Evolutionary conservation across 345 rosid species (phyloP), one percentile per base, ranked within the genome.

Genomic region (Salix dunnii): DNA sequence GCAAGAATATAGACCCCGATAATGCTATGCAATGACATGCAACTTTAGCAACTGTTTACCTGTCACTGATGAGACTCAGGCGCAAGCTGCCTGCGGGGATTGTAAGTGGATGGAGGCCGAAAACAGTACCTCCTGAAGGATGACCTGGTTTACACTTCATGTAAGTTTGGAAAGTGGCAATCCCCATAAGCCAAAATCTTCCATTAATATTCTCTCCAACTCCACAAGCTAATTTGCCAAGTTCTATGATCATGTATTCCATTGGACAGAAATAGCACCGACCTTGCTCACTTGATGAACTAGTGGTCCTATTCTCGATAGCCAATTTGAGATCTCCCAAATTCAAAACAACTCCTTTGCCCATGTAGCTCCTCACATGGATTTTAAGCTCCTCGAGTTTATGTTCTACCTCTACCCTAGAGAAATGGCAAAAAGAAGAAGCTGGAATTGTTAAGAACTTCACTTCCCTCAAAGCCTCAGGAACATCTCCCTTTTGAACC

Each of bases 281-380:
- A 78, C 74, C 73, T 88, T 77, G 6, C 74, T 72, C 63, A 77
- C 78, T 81, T 75, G 78, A 68, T 61, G 86, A 67, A 63, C 85
- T 48, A 7, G 5, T 83, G 31, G 84, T 78, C 78, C 91, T 86
- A 40, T 79, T 78, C 77, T 90, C 96, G 21, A 83, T 78, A 8
- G 84, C 86, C 91, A 94, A 91, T 67, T 87, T 85, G 20, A 95
- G 88, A 89, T 95, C 97, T 70, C 97, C 97, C 17, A 94, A 81
- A 72, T 89, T 87, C 64, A 94, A 84, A 65, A 92, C 84, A 62
- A 86, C 83, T 62, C 92, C 96, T 63, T 77, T 76, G 33, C 89
- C 79, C 58, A 87, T 76, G 71, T 77, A 84, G 61, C 83, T 86
- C 70, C 84, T 85, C 46, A 91, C 83, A 5, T 70, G 78, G 60